Evolutionary conservation across 257 asterid genomes (phyloP).

Genomic region (Forsythia viridissima): DNA sequence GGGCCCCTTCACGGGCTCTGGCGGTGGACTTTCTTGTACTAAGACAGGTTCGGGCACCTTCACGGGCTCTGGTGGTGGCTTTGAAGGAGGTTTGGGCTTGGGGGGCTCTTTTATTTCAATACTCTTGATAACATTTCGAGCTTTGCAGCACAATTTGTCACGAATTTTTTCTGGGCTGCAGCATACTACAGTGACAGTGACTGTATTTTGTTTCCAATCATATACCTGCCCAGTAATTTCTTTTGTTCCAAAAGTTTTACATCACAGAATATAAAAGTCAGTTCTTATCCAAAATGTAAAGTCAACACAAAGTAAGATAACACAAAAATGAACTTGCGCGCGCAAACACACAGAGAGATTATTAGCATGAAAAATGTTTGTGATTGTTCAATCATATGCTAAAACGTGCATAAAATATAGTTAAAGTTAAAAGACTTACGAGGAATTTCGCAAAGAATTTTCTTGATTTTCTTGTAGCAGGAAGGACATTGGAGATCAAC

Average conservation of each 20-base stretch:
- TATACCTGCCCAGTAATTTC: conserved; percentile 77
- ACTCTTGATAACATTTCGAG: conserved; percentile 55
- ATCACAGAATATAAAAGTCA: neutral
- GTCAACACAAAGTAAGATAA: neutral
- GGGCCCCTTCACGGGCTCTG: conserved; percentile 24
- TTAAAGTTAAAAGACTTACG: conserved; percentile 40
- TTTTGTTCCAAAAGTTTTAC: conserved; percentile 27
- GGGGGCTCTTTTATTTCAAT: conserved; percentile 51
- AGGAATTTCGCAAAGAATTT: conserved; percentile 73
- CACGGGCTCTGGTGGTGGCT: too few species aligned
- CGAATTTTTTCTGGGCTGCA: conserved; percentile 83
- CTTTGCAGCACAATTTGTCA: conserved; percentile 62
- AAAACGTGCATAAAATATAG: neutral
- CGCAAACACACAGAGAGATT: too few species aligned
- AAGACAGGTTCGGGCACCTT: too few species aligned
- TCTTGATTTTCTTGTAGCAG: conserved; percentile 88
- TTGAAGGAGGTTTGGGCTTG: conserved; percentile 20
- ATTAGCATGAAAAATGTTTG: too few species aligned
- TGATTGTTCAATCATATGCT: neutral
- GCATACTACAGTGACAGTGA: conserved; percentile 65
- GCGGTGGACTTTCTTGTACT: conserved; percentile 20
- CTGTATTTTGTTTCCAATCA: conserved; percentile 63
- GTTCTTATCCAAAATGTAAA: neutral
- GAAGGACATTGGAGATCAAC: conserved; percentile 82
- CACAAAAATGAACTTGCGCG: neutral